These are phyloP conservation scores for Crithidia mellificae DNA, from an alignment of 208 protist species.

Conservation along the genomic window DNA sequence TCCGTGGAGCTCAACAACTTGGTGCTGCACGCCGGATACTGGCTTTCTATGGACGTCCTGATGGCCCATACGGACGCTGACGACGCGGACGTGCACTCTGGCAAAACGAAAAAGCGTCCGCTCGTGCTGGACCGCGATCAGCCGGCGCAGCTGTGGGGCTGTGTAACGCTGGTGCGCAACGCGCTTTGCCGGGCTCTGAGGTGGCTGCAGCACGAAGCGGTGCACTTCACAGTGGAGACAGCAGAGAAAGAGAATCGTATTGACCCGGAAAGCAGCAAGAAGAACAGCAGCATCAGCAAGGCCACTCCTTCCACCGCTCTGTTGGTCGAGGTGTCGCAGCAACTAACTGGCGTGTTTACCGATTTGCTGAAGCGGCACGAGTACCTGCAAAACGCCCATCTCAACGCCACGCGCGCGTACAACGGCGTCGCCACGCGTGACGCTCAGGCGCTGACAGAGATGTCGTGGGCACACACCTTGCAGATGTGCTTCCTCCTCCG, in stretches of 20 bases:
- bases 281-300: no score
- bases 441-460: constrained; percentile 43
- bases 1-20: constrained; percentile 65
- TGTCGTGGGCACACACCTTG: constrained; percentile 61
- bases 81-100: constrained; percentile 1
- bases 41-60: constrained; percentile 57
- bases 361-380: constrained; percentile 55
- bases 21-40: constrained; percentile 60
- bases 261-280: neutral
- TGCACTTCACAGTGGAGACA: no score
- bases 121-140: constrained; percentile 65
- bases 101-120: constrained; percentile 3
- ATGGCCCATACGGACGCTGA: constrained; percentile 31
- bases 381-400: constrained; percentile 40
- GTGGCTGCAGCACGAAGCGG: constrained; percentile 42
- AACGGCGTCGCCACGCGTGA: constrained; percentile 49
- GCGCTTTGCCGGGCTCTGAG: constrained; percentile 54
- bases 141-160: constrained; percentile 50
- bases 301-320: constrained; percentile 1
- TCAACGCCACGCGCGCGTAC: constrained; percentile 40
- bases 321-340: constrained; percentile 29
- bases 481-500: constrained; percentile 54
- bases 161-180: constrained; percentile 47
- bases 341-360: constrained; percentile 40
- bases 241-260: no score